Evolutionary conservation across 2,329 filamentous ascomycete genomes (phyloP), one percentile per base, ranked within the genome.

Genomic region (Fusarium secorum): DNA sequence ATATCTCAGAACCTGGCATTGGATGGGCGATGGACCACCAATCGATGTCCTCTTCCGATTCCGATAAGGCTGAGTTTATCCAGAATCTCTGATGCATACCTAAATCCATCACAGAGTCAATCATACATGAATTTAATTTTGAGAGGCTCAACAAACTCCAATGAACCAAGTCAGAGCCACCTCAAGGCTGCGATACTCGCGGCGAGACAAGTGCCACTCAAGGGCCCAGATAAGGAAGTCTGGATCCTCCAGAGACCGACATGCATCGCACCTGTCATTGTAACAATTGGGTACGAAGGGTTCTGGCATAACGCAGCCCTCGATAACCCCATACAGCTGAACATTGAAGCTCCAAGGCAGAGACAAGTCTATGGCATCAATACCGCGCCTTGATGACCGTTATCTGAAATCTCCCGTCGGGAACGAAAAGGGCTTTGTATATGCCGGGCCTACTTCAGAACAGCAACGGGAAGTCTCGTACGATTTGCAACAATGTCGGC

Each of bases 1-100:
- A 26, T 6, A 18, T 13, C 7, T 20, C 7, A 14, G 42, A 20
- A 14, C 18, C 8, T 45, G 18, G 6, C 24, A 20, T 3, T 14
- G 5, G 3, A 9, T 45, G 11, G 24, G 5, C 3, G 22, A 20
- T 7, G 18, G 4, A 20, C 24, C 24, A 26, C 15, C 24, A 44
- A 7, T 1, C 11, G 5, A 13, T 18, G 3, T 9, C 5, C 42
- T 10, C 3, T 44, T 13, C 17, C 0, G 4, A 26, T 14, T 7
- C 11, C 15, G 5, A 14, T 10, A 20, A 14, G 18, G 13, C 24
- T 20, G 5, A 7, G 4, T 20, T 3, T 11, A 15, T 14, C 13
- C 6, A 7, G 5, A 11, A 28, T 5, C 18, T 5, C n/a, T 17
- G n/a, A 24, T 8, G 4, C 10, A 11, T 41, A 11, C 6, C 11